Conservation (phyloP, 495 filamentous ascomycete species). For the Lichina pygmaea region DNA sequence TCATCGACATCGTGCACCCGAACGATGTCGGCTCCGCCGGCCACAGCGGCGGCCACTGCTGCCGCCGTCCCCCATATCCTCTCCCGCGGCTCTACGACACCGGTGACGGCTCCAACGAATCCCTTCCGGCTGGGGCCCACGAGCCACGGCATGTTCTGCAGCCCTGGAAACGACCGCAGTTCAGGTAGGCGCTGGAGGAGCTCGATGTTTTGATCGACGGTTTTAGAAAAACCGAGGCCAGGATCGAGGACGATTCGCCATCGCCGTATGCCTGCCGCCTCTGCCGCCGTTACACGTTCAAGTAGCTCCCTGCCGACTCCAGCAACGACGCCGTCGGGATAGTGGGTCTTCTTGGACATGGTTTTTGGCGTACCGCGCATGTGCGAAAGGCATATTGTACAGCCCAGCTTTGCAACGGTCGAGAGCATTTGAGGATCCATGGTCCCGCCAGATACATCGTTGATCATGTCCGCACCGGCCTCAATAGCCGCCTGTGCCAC, state of each 20-base stretch:
- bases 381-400: conserved; percentile 75
- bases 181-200: conserved; percentile 38
- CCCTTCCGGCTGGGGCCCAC: conserved; percentile 73
- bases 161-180: conserved; percentile 30
- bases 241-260: conserved; percentile 95
- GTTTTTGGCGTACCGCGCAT: conserved; percentile 74
- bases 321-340: conserved; percentile 47
- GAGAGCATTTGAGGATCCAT: conserved; percentile 63
- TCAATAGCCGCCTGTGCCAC: conserved; percentile 65
- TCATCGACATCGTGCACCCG: conserved; percentile 81
- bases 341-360: conserved; percentile 43
- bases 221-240: conserved; percentile 83
- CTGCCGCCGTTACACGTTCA: conserved; percentile 43
- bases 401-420: conserved; percentile 53
- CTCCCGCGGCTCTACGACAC: conserved; percentile 35
- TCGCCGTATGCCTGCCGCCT: conserved; percentile 55
- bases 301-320: conserved; percentile 44
- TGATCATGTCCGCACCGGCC: conserved; percentile 80
- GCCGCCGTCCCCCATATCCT: conserved; percentile 71
- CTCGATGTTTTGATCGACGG: conserved; percentile 50
- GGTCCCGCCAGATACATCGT: conserved; percentile 69
- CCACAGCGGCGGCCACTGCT: conserved; percentile 62
- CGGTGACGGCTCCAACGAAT: conserved; percentile 66
- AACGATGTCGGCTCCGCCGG: conserved; percentile 84
- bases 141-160: conserved; percentile 63